These are phyloP conservation scores for Phylloboletellus chloephorus DNA, from an alignment of 1,284 basidiomycete genomes.

Conservation along the genomic window DNA sequence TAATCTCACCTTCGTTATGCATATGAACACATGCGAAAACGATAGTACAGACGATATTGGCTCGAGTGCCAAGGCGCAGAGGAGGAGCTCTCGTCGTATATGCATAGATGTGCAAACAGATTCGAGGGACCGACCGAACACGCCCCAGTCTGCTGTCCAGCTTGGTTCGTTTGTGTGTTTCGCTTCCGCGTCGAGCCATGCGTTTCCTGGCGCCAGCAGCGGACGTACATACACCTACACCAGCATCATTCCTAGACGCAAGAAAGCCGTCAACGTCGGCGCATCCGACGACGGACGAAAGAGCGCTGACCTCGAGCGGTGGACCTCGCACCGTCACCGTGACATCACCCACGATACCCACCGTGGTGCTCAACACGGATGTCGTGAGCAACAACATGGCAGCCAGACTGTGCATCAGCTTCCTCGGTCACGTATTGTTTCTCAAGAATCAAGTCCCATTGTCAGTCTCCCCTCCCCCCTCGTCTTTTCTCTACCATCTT, in stretches of 20 bases:
- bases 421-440: conserved; percentile 65
- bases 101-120: too few relatives aligned
- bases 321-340: background rate
- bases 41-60: too few relatives aligned
- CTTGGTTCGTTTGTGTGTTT: too few relatives aligned
- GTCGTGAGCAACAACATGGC: conserved; percentile 53
- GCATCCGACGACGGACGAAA: background rate
- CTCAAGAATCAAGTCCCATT: conserved; percentile 72
- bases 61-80: too few relatives aligned
- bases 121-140: too few relatives aligned
- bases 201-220: conserved; percentile 16
- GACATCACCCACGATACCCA: conserved; percentile 32
- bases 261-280: background rate
- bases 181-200: too few relatives aligned
- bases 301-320: background rate
- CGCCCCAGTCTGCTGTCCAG: too few relatives aligned
- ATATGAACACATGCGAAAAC: too few relatives aligned
- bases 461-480: conserved; percentile 54
- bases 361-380: conserved; percentile 46
- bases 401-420: conserved; percentile 50
- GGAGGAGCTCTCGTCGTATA: too few relatives aligned
- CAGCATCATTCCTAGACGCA: background rate
- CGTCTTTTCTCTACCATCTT: too few relatives aligned
- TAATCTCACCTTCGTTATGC: too few relatives aligned
- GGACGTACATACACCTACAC: background rate